Conservation (phyloP, 306 rosid species). For the Coriaria nepalensis region DNA sequence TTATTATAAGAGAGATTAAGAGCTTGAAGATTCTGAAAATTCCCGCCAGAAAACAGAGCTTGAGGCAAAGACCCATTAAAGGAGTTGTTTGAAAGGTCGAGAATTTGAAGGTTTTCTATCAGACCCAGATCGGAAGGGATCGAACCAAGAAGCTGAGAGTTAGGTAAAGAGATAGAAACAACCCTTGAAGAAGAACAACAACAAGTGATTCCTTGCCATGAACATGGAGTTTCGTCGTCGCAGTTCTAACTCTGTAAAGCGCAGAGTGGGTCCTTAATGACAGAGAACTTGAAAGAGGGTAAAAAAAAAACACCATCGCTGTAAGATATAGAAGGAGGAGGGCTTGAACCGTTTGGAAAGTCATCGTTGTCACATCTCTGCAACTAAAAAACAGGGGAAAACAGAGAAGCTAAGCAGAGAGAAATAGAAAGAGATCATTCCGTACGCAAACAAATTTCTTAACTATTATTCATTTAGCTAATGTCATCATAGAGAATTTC, state of each 20-base stretch:
- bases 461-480: no score
- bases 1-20: conserved; percentile 81
- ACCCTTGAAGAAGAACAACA: conserved; percentile 22
- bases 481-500: no score
- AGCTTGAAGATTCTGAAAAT: conserved; percentile 33
- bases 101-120: conserved; percentile 42
- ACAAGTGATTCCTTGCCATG: conserved; percentile 69
- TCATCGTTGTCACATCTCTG: no score
- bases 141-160: conserved; percentile 52
- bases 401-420: no score
- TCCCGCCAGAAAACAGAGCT: conserved; percentile 36
- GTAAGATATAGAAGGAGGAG: conserved; percentile 11
- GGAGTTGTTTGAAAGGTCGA: conserved; percentile 75
- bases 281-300: conserved; percentile 48
- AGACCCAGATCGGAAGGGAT: conserved; percentile 61
- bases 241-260: conserved; percentile 40
- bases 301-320: conserved; percentile 50
- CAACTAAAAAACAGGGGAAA: no score
- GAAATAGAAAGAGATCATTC: no score
- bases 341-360: conserved; percentile 6
- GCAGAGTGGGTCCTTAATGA: conserved; percentile 42
- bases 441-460: no score
- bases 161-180: conserved; percentile 33
- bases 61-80: conserved; percentile 66
- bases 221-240: conserved; percentile 52